A percentile compares a stretch with the other conserved stretches of the same genome.
phyloP scores from a whole-genome alignment of 2,329 filamentous ascomycete species.

The Xylaria sp. region DNA sequence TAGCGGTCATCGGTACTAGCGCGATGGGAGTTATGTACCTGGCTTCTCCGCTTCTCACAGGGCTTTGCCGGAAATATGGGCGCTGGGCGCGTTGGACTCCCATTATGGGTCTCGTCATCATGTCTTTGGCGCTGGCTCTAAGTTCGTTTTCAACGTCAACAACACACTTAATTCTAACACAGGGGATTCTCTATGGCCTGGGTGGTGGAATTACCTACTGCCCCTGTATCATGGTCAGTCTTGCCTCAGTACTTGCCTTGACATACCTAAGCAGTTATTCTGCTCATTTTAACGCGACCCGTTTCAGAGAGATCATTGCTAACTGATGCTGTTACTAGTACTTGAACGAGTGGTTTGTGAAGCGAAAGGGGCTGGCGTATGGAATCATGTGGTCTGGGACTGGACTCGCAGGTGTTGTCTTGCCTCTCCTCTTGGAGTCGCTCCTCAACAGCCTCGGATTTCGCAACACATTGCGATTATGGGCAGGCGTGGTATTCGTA shows the following conservation, averaged over 20 bases:
- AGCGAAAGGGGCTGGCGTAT: slow-evolving; percentile 67
- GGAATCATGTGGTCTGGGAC: slow-evolving; percentile 72
- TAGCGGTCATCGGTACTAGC: slow-evolving; percentile 72
- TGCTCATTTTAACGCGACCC: neutral
- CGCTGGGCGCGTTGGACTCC: slow-evolving; percentile 55
- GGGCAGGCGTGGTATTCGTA: slow-evolving; percentile 61
- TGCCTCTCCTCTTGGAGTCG: slow-evolving; percentile 63
- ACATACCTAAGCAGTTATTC: neutral
- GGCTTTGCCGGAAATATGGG: slow-evolving; percentile 57
- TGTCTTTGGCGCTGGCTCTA: slow-evolving; percentile 62
- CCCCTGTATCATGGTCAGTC: slow-evolving; percentile 54
- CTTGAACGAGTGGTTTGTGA: slow-evolving; percentile 71
- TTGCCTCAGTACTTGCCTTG: neutral
- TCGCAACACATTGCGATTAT: slow-evolving; percentile 64
- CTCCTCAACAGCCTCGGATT: slow-evolving; percentile 63
- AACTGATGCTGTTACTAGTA: slow-evolving; percentile 50
- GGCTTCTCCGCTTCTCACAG: slow-evolving; percentile 60
- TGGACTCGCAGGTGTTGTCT: slow-evolving; percentile 60
- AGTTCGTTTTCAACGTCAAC: slow-evolving; percentile 64
- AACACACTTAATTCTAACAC: slow-evolving; percentile 65
- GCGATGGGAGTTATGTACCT: slow-evolving; percentile 70
- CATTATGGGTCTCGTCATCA: slow-evolving; percentile 59
- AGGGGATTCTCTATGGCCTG: slow-evolving; percentile 70
- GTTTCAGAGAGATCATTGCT: slow-evolving; percentile 19
- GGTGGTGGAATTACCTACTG: slow-evolving; percentile 66